phyloP scores from a whole-genome alignment of 2,329 filamentous ascomycete species.

The Sclerotinia nivalis region DNA sequence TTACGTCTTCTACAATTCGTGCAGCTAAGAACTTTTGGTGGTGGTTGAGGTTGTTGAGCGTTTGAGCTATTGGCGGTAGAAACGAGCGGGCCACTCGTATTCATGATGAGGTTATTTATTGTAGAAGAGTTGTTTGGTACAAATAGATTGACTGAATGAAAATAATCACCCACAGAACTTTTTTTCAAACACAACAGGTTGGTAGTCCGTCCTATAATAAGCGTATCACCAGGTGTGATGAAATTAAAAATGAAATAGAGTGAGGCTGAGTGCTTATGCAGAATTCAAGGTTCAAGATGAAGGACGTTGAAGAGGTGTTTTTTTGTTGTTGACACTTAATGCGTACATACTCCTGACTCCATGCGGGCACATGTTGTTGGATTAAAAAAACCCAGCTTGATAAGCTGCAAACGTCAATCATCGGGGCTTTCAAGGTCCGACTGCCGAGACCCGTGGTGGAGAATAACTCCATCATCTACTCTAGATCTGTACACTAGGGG shows the following conservation, averaged over 20 bases:
- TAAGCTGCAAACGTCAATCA: neutral
- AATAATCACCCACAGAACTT: neutral
- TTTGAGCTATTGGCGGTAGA: slow-evolving; percentile 4
- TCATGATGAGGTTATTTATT: slow-evolving; percentile 1
- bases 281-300: neutral
- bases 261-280: neutral
- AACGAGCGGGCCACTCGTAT: neutral
- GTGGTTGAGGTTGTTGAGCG: neutral
- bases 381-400: neutral
- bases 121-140: neutral
- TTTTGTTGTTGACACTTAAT: neutral
- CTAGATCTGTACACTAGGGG: no score
- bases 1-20: slow-evolving; percentile 25
- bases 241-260: neutral
- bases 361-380: no score
- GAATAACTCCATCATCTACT: no score
- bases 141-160: neutral
- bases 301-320: neutral
- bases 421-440: no score
- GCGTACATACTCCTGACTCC: no score
- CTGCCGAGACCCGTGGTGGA: no score
- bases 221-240: neutral
- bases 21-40: slow-evolving; percentile 23
- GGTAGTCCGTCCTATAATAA: neutral
- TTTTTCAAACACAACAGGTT: neutral